phyloP scores from a whole-genome alignment of 176 grass and related monocot genomes.

The Metroxylon sagu region DNA sequence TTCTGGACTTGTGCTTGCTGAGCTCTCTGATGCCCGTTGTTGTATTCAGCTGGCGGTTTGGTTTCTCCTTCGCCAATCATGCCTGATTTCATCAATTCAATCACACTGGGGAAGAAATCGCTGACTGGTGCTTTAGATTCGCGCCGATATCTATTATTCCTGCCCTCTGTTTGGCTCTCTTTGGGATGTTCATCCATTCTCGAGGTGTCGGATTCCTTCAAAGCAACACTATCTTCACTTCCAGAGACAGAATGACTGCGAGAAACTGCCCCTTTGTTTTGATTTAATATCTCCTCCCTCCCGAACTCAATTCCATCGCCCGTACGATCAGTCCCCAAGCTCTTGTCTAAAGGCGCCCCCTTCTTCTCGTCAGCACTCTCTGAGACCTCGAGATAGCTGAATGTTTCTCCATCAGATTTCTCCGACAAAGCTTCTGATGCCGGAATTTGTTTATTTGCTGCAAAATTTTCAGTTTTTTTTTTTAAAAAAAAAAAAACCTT shows the following conservation, averaged over 20 bases:
- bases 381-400: constrained; percentile 65
- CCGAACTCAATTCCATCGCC: constrained; percentile 5
- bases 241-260: constrained; percentile 16
- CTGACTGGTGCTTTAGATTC: constrained; percentile 29
- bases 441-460: constrained; percentile 56
- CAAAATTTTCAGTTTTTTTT: constrained; percentile 7
- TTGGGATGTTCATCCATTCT: constrained; percentile 15
- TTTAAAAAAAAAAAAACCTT: background rate
- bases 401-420: constrained; percentile 40
- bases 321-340: constrained; percentile 13
- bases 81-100: constrained; percentile 8
- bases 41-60: constrained; percentile 8
- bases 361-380: constrained; percentile 46
- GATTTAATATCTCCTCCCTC: constrained; percentile 15
- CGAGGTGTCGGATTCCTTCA: constrained; percentile 26
- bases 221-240: constrained; percentile 20
- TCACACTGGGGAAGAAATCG: background rate
- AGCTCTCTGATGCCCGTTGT: background rate
- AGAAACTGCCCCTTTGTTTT: constrained; percentile 10
- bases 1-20: background rate
- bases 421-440: constrained; percentile 33
- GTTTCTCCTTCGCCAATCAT: constrained; percentile 17
- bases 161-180: constrained; percentile 25
- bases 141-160: constrained; percentile 44
- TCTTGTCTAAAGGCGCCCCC: constrained; percentile 16